Evolutionary conservation across 352 stramenopile genomes (phyloP), one percentile per base, ranked within the genome.

Genomic region (Pythium dissimile): DNA sequence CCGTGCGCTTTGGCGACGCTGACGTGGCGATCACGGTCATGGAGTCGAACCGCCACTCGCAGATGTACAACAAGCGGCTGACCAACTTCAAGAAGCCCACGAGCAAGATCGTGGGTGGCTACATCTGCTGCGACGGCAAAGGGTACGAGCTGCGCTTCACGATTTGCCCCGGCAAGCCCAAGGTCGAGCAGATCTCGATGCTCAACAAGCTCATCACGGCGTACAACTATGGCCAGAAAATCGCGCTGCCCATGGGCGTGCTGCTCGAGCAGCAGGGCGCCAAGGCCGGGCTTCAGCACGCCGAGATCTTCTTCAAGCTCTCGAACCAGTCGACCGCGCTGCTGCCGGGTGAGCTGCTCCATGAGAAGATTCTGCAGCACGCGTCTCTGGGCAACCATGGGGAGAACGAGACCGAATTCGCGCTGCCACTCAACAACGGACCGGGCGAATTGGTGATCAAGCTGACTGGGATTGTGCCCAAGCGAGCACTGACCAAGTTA

Each of bases 1-100:
- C 67, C 4, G 62, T 94, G 51, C 72, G 66, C 50, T 94, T 80
- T 54, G 84, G 84, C 16, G 84, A 94, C 59, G n/a, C 46, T 5
- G 77, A 89, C 54, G 80, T 94, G 1, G 74, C 73, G 10, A 87
- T 94, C 49, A 75, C 71, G 1, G 80, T 94, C 20, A 65, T 90
- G 12, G 82, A 92, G 32, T 88, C 78, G 13, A 90, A 92, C 48
- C 82, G 84, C n/a, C 84, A 92, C 66, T 89, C 81, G 41, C 67
- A 86, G 21, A 84, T 87, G 78, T 92, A 80, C 58, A 94, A 92
- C 60, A 92, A 91, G 59, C 75, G 81, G 38, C 62, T 94, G 18
- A 91, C 71, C 41, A 94, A 94, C 65, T 94, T 90, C 34, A 94
- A 94, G 58, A 94, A 94, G 44, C 77, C 79, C 7, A 94, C 84